Evolutionary conservation across 2,329 filamentous ascomycete species (phyloP), one percentile per base, ranked within the genome.

Genomic region (Beauveria sp.): DNA sequence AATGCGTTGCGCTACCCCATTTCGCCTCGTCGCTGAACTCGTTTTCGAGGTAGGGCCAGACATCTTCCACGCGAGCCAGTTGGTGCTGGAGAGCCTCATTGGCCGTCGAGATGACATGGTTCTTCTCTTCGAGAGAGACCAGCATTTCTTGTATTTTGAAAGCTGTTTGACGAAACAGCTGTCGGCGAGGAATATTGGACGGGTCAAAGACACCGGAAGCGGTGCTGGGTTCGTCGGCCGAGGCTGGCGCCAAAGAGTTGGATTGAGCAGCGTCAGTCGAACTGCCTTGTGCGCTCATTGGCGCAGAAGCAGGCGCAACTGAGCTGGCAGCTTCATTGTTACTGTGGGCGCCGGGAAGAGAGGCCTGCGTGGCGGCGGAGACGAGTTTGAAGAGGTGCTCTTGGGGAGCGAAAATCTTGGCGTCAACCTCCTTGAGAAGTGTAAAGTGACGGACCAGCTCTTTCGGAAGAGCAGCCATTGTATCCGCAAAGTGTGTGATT

Each of bases 401-500:
- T 72, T 96, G 91, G 7, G 94, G 89, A 28, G 86, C 87, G 75
- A 92, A 94, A 65, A 96, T 90, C 77, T 99, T 99, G 64, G 93
- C 93, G 77, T 99, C 94, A 53, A 97, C 94, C 77, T 99, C 94
- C 74, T 97, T 97, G 67, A 99, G 81, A 61, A 97, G 83, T 40
- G 93, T 97, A 68, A 96, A 96, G 74, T 99, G 93, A 71, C 92
- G 88, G 67, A 96, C 91, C 55, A 97, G 90, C 77, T 99, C 94
- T 73, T 92, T 92, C 5, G 94, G 94, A 28, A 99, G 84, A 44
- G 93, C 92, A 56, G 91, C 88, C 71, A 97, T 91, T 64, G 92
- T 88, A 74, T 97, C 92, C 64, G 93, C 90, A 72, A 99, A 97
- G 75, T 87, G 84, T 12, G 83, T 86, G 65, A 87, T 81, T 59